Base-by-base conservation (phyloP, 1,284 basidiomycete genomes). In the Moesziomyces sp. region DNA sequence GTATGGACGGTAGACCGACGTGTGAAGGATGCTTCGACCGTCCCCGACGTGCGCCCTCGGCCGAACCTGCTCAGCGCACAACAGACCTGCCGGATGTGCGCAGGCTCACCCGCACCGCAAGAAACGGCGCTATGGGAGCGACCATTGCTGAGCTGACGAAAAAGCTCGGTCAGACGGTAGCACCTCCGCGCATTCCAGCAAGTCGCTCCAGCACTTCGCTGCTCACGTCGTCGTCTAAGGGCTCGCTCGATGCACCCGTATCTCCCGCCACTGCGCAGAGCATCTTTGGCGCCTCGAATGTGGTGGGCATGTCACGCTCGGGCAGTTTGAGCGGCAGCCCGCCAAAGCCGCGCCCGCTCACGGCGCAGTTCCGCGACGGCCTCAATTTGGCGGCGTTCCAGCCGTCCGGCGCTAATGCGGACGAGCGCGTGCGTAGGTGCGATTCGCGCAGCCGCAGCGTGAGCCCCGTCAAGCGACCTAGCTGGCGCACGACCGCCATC, bases 91-190 rank as follows among this genome's bases (percentile, higher is more conserved):
- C 51, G 5, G 57, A 73, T 23, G 52, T 60, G 13, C 50, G 64
- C 1, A 61, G 64, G 18, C 23, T 69, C 30, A 63, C 60, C 1
- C 38, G 64, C 2, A 13, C 56, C 16, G 56, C 46, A 16, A 64
- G 71, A 5, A 52, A 18, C 18, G 66, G 60, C 11, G 50, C 61
- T 5, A 78, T 78, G 76, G 76, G 76, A 3, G 77, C 75, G 4
- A 75, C 77, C 14, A 78, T 80, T 35, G 77, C 71, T 18, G 77
- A 78, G 56, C 64, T 80, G 3, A 76, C 78, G 9, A 69, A 63
- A 28, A 67, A 68, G 45, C 58, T 79, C 16, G 62, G 63, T 35
- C 57, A 68, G 40, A 47, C 53, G 0, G 62, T 66, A 3, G 14
- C 62, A 10, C 24, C 58, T 28, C 60, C 46, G 3, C 48, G 44